Percentiles rank a stretch among this genome's conserved stretches.
Conservation (phyloP, 1,284 basidiomycete genomes). For the Pulveroboletus sp. region DNA sequence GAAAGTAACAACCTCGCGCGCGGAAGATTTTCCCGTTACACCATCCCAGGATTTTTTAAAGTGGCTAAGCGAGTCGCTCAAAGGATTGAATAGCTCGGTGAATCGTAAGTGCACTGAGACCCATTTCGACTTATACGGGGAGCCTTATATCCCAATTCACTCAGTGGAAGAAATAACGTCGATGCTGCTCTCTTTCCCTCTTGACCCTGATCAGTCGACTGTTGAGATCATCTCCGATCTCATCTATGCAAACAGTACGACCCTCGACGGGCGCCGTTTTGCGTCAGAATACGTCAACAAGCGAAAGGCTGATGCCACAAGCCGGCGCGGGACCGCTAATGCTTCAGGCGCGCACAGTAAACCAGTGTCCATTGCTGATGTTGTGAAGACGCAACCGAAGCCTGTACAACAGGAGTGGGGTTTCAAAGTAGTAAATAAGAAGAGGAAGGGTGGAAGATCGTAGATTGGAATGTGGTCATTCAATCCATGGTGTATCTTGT, state of each 20-base stretch:
- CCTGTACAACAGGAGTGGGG: slow-evolving; percentile 74
- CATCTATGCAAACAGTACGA: slow-evolving; percentile 93
- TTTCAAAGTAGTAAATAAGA: slow-evolving; percentile 92
- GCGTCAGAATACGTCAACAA: slow-evolving; percentile 87
- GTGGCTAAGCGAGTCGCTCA: slow-evolving; percentile 88
- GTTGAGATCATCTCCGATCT: slow-evolving; percentile 89
- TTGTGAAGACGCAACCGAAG: slow-evolving; percentile 88
- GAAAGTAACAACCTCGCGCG: slow-evolving; percentile 47
- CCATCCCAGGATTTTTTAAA: slow-evolving; percentile 90
- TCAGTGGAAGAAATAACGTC: slow-evolving; percentile 90
- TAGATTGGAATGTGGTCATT: slow-evolving; percentile 20
- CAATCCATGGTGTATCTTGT: slow-evolving; percentile 14
- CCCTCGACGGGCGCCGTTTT: slow-evolving; percentile 92
- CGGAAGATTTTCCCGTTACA: slow-evolving; percentile 60
- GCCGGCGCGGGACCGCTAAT: slow-evolving; percentile 46
- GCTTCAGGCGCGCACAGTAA: slow-evolving; percentile 48
- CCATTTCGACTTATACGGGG: neutral
- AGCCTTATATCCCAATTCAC: slow-evolving; percentile 21
- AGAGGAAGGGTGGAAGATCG: slow-evolving; percentile 75
- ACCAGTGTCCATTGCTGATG: slow-evolving; percentile 77
- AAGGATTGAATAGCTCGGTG: slow-evolving; percentile 80
- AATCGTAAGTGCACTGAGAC: slow-evolving; percentile 57
- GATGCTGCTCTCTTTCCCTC: slow-evolving; percentile 88
- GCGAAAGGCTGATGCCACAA: slow-evolving; percentile 76
- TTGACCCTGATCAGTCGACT: slow-evolving; percentile 82